Evolutionary conservation across 441 rosid species (phyloP).

Genomic region (Corymbia citriodora): DNA sequence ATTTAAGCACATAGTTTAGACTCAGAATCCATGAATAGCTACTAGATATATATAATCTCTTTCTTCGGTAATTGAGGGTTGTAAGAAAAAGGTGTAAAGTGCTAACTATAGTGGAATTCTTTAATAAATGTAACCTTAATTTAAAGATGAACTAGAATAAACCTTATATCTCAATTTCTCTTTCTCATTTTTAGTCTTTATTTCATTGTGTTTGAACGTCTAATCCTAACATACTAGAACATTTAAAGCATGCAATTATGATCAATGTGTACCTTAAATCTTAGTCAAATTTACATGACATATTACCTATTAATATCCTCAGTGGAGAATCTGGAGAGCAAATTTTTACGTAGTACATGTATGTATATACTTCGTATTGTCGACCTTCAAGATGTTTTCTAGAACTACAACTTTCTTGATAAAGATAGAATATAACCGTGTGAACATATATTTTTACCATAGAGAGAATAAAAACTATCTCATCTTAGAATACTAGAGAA

Average conservation of each 20-base stretch:
- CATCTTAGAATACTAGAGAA: neutral
- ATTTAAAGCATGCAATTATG: neutral
- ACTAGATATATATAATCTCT: too few relatives aligned
- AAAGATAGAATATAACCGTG: neutral
- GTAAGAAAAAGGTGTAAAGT: neutral
- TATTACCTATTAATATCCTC: neutral
- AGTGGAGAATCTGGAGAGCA: neutral
- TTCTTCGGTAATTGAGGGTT: neutral
- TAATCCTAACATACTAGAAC: neutral
- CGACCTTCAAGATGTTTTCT: neutral
- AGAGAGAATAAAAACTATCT: neutral
- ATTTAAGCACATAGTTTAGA: neutral
- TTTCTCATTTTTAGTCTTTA: neutral
- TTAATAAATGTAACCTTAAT: too few relatives aligned
- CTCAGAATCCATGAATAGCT: rapidly evolving
- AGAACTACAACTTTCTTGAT: neutral
- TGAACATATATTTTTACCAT: neutral
- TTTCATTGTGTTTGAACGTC: neutral
- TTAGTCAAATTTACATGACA: neutral
- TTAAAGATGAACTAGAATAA: neutral
- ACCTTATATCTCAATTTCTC: too few relatives aligned
- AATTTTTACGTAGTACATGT: neutral
- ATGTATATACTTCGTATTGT: neutral
- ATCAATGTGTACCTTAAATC: neutral
- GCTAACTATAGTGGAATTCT: neutral